Conservation (phyloP, 78 protist species). For the Planoprotostelium fungivorum region DNA sequence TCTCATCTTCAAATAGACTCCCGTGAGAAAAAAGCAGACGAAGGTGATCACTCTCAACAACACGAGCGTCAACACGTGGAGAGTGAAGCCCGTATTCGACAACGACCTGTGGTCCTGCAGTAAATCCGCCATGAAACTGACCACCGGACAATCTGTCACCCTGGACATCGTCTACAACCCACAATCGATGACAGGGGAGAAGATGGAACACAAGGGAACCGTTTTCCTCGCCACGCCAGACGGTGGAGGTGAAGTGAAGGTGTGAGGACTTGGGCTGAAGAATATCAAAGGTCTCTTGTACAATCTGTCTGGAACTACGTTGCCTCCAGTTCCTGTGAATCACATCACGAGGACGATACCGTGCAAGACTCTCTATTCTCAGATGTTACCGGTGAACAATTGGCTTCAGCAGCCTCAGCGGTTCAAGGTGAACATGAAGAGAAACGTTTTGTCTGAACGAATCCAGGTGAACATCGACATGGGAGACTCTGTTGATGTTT, state of each 20-base stretch:
- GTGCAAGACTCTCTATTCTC: background rate
- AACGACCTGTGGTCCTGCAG: constrained; percentile 21
- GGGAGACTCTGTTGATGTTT: background rate
- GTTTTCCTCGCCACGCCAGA: constrained; percentile 75
- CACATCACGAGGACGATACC: background rate
- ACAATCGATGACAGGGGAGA: constrained; percentile 26
- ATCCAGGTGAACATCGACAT: background rate
- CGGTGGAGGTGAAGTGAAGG: constrained; percentile 24
- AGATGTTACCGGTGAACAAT: constrained; percentile 34
- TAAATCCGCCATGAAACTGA: constrained; percentile 23
- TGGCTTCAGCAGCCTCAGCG: constrained; percentile 70
- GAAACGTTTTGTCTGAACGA: background rate
- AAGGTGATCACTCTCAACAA: constrained; percentile 17
- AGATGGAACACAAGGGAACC: constrained; percentile 15
- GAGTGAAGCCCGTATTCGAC: constrained; percentile 36
- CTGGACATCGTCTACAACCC: constrained; percentile 52
- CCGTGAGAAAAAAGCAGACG: constrained; percentile 30
- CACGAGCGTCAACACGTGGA: constrained; percentile 27
- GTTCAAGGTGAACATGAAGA: constrained; percentile 33
- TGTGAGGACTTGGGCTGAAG: background rate
- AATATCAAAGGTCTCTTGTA: constrained; percentile 22
- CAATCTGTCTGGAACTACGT: constrained; percentile 36
- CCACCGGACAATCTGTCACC: constrained; percentile 6
- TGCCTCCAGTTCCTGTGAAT: constrained; percentile 22
- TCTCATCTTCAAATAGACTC: constrained; percentile 3